Evolutionary conservation across 768 basidiomycete genomes (phyloP).

Genomic region (Obba rivulosa): DNA sequence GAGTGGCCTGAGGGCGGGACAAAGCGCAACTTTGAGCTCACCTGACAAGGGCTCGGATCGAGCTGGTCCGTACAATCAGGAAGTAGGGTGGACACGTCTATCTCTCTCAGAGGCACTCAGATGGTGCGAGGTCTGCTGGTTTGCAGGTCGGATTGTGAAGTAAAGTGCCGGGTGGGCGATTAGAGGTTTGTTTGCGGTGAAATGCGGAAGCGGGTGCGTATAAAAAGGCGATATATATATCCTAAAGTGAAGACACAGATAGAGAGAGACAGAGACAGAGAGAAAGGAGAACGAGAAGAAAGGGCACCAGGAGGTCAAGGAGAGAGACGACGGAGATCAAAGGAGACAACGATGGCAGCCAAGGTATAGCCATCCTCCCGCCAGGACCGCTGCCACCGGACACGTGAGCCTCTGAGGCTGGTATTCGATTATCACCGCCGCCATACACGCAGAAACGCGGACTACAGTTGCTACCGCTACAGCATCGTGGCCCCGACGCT

Average conservation of each 20-base stretch:
- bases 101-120: slow-evolving; percentile 17
- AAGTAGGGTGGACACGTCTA: slow-evolving; percentile 19
- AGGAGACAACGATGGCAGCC: not conserved
- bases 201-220: slow-evolving; percentile 17
- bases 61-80: slow-evolving; percentile 1
- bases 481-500: too few species aligned
- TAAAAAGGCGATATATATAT: slow-evolving; percentile 29
- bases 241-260: slow-evolving; percentile 26
- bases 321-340: slow-evolving; percentile 24
- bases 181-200: slow-evolving; percentile 17
- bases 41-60: slow-evolving; percentile 6
- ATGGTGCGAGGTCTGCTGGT: slow-evolving; percentile 11
- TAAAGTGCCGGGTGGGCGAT: slow-evolving; percentile 23
- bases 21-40: slow-evolving; percentile 2
- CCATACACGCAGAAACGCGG: not conserved
- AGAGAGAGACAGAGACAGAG: slow-evolving; percentile 27
- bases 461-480: too few species aligned
- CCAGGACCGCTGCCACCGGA: slow-evolving; percentile 18
- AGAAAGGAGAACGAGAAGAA: slow-evolving; percentile 22
- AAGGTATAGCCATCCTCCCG: slow-evolving; percentile 18
- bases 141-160: slow-evolving; percentile 15
- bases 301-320: slow-evolving; percentile 23
- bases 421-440: not conserved
- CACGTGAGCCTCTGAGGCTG: not conserved
- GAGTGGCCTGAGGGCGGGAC: not conserved